Evolutionary conservation across 164 flowering plant genomes (phyloP).

Genomic region (Brasenia schreberi): DNA sequence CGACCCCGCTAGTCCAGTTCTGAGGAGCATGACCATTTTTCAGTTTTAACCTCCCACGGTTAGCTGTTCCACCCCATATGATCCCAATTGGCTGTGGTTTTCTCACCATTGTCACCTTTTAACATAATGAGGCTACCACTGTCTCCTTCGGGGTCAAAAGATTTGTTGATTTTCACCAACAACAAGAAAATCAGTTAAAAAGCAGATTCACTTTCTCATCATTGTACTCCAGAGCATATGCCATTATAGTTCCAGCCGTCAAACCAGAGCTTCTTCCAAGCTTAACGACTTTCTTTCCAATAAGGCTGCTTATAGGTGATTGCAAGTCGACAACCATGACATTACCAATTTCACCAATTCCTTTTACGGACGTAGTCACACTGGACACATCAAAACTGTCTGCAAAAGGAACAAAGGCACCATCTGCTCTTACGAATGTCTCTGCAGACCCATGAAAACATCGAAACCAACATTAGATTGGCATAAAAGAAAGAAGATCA

Average conservation of each 20-base stretch:
- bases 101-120: constrained; percentile 48
- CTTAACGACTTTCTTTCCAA: constrained; percentile 77
- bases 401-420: constrained; percentile 88
- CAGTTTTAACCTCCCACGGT: constrained; percentile 77
- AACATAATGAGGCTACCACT: constrained; percentile 90
- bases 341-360: constrained; percentile 71
- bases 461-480: too few species aligned
- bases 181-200: constrained; percentile 86
- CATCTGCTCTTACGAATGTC: constrained; percentile 92
- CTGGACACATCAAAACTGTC: constrained; percentile 59
- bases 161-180: constrained; percentile 91
- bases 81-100: constrained; percentile 82
- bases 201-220: constrained; percentile 93
- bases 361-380: constrained; percentile 65
- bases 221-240: constrained; percentile 88
- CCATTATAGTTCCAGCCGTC: constrained; percentile 88
- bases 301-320: constrained; percentile 55
- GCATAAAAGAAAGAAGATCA: too few species aligned
- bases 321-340: constrained; percentile 71
- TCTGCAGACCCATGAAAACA: constrained; percentile 32
- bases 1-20: constrained; percentile 98
- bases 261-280: constrained; percentile 94
- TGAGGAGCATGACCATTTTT: constrained; percentile 82
- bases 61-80: constrained; percentile 99
- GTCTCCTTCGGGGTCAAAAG: constrained; percentile 93